Percentiles rank a stretch among this genome's conserved stretches.
These are phyloP conservation scores for Rubroboletus pulcherrimus DNA, from an alignment of 768 basidiomycete species.

Conservation along the genomic window DNA sequence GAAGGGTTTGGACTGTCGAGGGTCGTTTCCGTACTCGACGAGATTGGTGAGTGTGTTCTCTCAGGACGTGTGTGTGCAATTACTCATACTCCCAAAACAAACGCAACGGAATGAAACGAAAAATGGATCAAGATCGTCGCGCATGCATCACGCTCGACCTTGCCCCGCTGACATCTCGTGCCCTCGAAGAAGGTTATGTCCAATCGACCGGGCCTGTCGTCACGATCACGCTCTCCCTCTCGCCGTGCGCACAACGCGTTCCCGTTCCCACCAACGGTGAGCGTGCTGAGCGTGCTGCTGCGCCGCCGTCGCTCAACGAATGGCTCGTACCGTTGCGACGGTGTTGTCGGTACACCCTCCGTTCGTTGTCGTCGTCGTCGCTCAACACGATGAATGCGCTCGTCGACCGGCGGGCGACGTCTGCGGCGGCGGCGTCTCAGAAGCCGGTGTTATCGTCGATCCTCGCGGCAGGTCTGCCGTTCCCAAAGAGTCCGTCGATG, in stretches of 20 bases:
- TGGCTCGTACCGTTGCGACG: conserved; percentile 53
- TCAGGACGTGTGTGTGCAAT: not conserved
- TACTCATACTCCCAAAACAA: not conserved
- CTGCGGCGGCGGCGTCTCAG: conserved; percentile 27
- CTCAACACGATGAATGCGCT: conserved; percentile 26
- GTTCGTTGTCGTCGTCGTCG: conserved; percentile 37
- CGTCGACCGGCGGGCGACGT: conserved; percentile 25
- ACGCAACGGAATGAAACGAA: not conserved
- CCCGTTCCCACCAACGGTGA: not conserved
- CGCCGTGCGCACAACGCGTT: conserved; percentile 16
- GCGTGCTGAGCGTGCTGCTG: not conserved
- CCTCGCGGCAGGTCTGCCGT: conserved; percentile 45
- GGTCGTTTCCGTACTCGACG: conserved; percentile 45
- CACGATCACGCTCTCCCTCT: conserved; percentile 36
- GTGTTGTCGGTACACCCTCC: conserved; percentile 47
- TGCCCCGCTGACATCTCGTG: conserved; percentile 41
- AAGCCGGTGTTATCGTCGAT: conserved; percentile 38
- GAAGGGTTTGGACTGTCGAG: conserved; percentile 44
- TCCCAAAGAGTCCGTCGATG: conserved; percentile 73
- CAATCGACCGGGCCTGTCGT: conserved; percentile 32
- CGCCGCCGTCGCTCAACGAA: conserved; percentile 11
- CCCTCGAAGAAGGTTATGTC: conserved; percentile 37
- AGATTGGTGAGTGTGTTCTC: conserved; percentile 19
- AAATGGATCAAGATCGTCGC: conserved; percentile 20
- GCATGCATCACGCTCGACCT: conserved; percentile 46